Evolutionary conservation across 2,329 filamentous ascomycete species (phyloP), one percentile per base, ranked within the genome.

Genomic region (Aotearoamyces nothofagi): DNA sequence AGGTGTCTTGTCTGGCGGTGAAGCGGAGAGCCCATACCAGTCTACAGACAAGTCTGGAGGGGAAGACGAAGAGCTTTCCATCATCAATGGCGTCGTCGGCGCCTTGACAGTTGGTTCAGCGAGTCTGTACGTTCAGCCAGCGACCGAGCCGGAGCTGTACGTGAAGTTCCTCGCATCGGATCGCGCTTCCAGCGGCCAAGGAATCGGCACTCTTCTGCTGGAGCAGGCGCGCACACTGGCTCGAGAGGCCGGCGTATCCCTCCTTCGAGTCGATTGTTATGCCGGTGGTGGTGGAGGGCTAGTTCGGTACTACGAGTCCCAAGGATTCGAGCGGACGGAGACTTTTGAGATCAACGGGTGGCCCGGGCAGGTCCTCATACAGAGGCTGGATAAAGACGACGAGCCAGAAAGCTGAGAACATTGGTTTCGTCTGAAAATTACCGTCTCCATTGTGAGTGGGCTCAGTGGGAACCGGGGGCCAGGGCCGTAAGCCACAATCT

Each of bases 1-100:
- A 22, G 20, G 12, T 22, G 20, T 10, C 12, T 22, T 22, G 20
- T 22, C 20, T 22, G 7, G 20, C 20, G 7, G 20, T 22, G 20
- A 22, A 22, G 20, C 12, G 20, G 20, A 22, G 12, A 22, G 20
- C 20, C 20, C 20, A 22, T 22, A 22, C 20, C 20, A 22, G 20
- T 22, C 20, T 12, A 22, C 20, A 22, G 20, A 22, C 20, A 22
- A 22, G 20, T 22, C 20, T 22, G 20, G 20, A 22, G 20, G 20
- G 12, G 20, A 22, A 22, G 20, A 22, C 20, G 20, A 22, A 12
- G 7, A 22, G 20, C 20, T 22, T 22, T 22, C 20, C 12, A 22
- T 22, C 20, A 22, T 22, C 20, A 22, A 22, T 22, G 20, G 20
- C 20, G 20, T 22, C 20, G 20, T 22, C 20, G 20, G 20, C 20